Base-by-base conservation (phyloP, 441 rosid genomes). In the Iberis amara region DNA sequence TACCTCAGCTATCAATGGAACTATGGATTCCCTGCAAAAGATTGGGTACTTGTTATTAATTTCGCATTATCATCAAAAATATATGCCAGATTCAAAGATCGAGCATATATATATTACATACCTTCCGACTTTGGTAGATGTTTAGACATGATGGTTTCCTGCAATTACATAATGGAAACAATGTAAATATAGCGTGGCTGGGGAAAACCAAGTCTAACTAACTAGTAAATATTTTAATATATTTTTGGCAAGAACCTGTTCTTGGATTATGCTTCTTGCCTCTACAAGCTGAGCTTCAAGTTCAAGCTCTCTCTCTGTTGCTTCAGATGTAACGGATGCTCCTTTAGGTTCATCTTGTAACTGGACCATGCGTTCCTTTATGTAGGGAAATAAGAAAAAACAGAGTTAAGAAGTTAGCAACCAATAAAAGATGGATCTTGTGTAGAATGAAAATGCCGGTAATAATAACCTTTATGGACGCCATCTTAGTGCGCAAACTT, bases 231-330 rank as follows among this genome's bases (percentile, higher is more conserved):
- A 39, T 32, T 32, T 8, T 8, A 1, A 5, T 2, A 24, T 28
- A 8, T 2, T 32, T 32, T 32, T 2, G 1, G 35, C 39, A 8
- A 45, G 12, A 53, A 87, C 95, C 96, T 92, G 98, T 77, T 92
- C 98, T 72, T 88, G 96, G 68, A 88, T 92, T 67, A 92, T 92
- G 79, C 98, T 91, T 60, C 96, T 85, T 18, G 98, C 98, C 77
- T 92, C 96, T 11, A 88, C 96, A 51, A 92, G 95, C 74, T 88
- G 98, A 66, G 96, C 98, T 66, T 55, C 96, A 27, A 92, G 99
- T 65, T 89, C 99, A 66, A 92, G 99, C 78, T 92, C 99, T 64
- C 99, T 82, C 76, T 92, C 96, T 18, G 94, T 86, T 55, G 85
- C 99, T 77, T 92, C 96, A 33, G 94, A 80, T 55, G 96, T 82